These are phyloP conservation scores for Scedosporium dehoogii DNA, from an alignment of 2,329 filamentous ascomycete species.

Conservation along the genomic window DNA sequence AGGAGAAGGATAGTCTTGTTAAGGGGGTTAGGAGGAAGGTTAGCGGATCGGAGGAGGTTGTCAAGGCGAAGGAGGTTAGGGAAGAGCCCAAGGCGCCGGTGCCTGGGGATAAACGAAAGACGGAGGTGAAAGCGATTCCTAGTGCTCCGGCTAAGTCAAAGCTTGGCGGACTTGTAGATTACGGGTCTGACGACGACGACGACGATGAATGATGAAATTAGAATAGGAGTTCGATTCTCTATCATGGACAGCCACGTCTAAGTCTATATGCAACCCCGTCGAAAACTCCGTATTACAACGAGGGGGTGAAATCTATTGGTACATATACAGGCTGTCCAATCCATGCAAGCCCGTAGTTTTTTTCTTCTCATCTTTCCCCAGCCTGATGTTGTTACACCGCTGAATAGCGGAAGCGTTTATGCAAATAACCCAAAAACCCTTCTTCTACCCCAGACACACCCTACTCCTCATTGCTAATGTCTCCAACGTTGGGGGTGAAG, in stretches of 20 bases:
- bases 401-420: background rate
- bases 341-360: background rate
- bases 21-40: conserved; percentile 9
- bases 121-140: conserved; percentile 7
- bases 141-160: conserved; percentile 8
- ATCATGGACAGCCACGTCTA: background rate
- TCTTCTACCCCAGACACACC: background rate
- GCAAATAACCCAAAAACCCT: background rate
- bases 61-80: background rate
- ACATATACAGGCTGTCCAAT: background rate
- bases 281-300: background rate
- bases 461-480: conserved; percentile 25
- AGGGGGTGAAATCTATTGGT: background rate
- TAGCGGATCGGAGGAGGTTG: conserved; percentile 9
- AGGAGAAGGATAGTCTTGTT: conserved; percentile 7
- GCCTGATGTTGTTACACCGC: background rate
- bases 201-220: background rate
- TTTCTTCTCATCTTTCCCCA: background rate
- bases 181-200: conserved; percentile 45
- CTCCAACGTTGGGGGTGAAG: conserved; percentile 29
- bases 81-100: background rate
- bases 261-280: conserved; percentile 6
- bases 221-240: conserved; percentile 7
- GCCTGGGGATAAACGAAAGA: conserved; percentile 12
- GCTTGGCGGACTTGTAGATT: conserved; percentile 37